A percentile compares a stretch with the other conserved stretches of the same genome.
Conservation (phyloP, 2,329 filamentous ascomycete species). For the Alternaria alternata region DNA sequence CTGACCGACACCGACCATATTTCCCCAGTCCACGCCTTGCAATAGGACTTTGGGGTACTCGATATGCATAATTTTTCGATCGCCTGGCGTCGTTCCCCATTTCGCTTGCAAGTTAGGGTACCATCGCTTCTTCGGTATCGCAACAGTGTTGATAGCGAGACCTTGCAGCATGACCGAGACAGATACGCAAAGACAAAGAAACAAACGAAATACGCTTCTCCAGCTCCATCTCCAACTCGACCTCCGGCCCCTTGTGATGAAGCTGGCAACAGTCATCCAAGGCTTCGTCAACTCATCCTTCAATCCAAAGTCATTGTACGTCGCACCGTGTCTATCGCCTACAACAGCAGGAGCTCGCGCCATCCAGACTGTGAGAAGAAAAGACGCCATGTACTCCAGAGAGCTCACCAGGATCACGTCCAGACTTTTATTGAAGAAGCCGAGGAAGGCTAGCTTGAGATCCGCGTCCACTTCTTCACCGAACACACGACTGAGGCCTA, state of each 20-base stretch:
- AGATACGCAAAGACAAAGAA: slow-evolving; percentile 14
- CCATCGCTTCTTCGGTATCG: slow-evolving; percentile 16
- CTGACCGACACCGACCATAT: background rate
- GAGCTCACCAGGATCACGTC: slow-evolving; percentile 13
- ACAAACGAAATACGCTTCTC: slow-evolving; percentile 1
- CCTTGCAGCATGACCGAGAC: slow-evolving; percentile 10
- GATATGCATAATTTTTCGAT: background rate
- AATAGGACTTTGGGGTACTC: slow-evolving; percentile 7
- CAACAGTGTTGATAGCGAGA: slow-evolving; percentile 12
- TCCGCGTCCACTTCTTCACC: slow-evolving; percentile 9
- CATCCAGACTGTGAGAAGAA: slow-evolving; percentile 11
- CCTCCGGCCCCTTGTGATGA: background rate
- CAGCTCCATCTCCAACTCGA: background rate
- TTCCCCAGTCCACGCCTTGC: background rate
- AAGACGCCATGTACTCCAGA: slow-evolving; percentile 5
- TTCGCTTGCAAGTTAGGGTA: background rate
- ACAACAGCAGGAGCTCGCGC: background rate
- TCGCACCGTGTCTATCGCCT: background rate
- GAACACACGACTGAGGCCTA: background rate
- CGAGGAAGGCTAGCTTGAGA: slow-evolving; percentile 12
- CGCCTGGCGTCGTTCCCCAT: background rate
- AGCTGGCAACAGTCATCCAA: slow-evolving; percentile 12
- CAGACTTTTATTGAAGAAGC: slow-evolving; percentile 10
- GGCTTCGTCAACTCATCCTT: slow-evolving; percentile 15
- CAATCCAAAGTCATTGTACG: slow-evolving; percentile 9